Base-by-base conservation (phyloP, 2,329 filamentous ascomycete genomes). In the Penicillium nordicum region DNA sequence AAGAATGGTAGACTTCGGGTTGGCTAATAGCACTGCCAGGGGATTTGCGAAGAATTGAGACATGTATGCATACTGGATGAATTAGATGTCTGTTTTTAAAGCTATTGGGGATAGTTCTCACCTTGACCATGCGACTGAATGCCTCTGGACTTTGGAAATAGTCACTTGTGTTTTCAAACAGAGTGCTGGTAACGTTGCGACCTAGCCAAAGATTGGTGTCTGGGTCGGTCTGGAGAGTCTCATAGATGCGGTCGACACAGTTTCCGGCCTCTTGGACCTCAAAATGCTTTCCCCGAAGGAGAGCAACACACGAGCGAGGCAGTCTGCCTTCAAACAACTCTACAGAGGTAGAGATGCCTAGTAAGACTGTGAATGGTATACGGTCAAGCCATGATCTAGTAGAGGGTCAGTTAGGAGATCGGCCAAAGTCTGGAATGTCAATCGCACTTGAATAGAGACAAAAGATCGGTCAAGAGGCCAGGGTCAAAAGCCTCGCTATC, bases 41-140 rank as follows among this genome's bases (percentile, higher is more conserved):
- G 81, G 78, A 63, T 85, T 87, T 27, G 84, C 83, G 60, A 84
- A 87, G 67, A 84, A 86, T 61, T 84, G 82, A 9, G 82, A 82
- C 84, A 87, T 86, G 64, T 83, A 84, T 1, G 81, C 78, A 69
- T 87, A 87, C 75, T 84, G 69, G 4, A 60, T 4, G 23, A 51
- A 50, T 75, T 59, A 72, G 62, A 56, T n/a, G 21, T 12, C 16
- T 23, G 40, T 40, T 23, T 10, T 21, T 2, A 23, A 23, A 12
- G 5, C 12, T 1, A 34, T 30, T 46, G 4, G 23, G 27, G 36
- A 18, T 30, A 12, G 4, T n/a, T 34, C 57, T 54, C 68, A 80
- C 79, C 71, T 81, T 80, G 14, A 84, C 67, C 44, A 78, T 77
- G 55, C 80, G 78, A 50, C 76, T 75, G 59, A 86, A 82, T 14